Percentiles rank a stretch among this genome's conserved stretches.
Evolutionary conservation across 768 basidiomycete species (phyloP).

Genomic region (Gautieria morchelliformis): DNA sequence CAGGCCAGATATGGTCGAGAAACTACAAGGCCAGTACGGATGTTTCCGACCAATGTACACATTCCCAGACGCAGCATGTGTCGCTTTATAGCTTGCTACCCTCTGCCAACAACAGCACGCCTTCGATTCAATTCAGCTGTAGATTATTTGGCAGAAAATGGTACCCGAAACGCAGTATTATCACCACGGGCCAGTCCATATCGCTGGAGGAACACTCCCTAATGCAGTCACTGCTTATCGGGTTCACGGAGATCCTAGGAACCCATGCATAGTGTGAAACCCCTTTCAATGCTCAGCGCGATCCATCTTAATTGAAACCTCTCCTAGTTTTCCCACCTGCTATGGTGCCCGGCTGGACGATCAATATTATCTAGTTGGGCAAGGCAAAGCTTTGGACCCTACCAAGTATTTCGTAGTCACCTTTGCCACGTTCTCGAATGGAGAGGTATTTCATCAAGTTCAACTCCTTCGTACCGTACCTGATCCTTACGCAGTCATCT

Average conservation of each 20-base stretch:
- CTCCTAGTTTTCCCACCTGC: constrained; percentile 25
- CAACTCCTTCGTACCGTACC: background rate
- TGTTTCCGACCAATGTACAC: too few species aligned
- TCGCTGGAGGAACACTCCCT: constrained; percentile 43
- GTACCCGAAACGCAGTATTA: constrained; percentile 32
- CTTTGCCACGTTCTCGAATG: constrained; percentile 48
- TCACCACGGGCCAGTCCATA: constrained; percentile 43
- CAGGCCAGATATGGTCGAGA: too few species aligned
- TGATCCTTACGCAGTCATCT: constrained; percentile 34
- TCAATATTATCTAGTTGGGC: constrained; percentile 19
- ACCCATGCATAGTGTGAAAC: constrained; percentile 41
- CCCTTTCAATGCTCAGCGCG: background rate
- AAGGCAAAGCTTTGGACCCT: constrained; percentile 39
- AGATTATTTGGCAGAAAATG: background rate
- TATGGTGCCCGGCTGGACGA: constrained; percentile 46
- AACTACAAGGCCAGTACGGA: too few species aligned
- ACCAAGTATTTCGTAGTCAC: constrained; percentile 45
- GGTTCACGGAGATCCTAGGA: constrained; percentile 40
- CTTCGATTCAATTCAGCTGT: too few species aligned
- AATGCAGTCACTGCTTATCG: constrained; percentile 50
- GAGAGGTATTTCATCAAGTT: constrained; percentile 34
- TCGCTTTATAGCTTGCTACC: too few species aligned
- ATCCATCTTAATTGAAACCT: background rate
- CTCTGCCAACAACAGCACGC: too few species aligned
- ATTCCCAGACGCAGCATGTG: too few species aligned